Percentiles rank a stretch among this genome's conserved stretches.
Evolutionary conservation across 2,329 filamentous ascomycete genomes (phyloP).

Genomic region (Harringtonia aguacate): DNA sequence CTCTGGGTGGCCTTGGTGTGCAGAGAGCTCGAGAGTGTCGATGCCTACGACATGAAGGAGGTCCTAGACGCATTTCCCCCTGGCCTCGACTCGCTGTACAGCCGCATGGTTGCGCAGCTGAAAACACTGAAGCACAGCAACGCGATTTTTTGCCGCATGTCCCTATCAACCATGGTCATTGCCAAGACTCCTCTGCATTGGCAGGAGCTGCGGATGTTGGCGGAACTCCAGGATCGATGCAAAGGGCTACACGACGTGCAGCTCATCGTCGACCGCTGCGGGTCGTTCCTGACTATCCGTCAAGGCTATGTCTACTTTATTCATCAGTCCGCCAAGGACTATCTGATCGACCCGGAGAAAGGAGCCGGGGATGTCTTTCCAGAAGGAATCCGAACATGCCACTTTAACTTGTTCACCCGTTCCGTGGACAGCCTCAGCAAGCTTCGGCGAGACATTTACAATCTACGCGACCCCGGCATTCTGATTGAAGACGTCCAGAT

Average conservation of each 20-base stretch:
- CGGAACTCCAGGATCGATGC: not conserved
- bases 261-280: constrained; percentile 22
- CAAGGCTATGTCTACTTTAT: constrained; percentile 22
- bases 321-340: constrained; percentile 33
- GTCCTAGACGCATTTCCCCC: constrained; percentile 18
- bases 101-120: constrained; percentile 12
- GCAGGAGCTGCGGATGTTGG: constrained; percentile 2
- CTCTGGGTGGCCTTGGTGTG: constrained; percentile 32
- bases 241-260: constrained; percentile 10
- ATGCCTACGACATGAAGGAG: constrained; percentile 10
- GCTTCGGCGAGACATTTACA: constrained; percentile 25
- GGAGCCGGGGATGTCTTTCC: constrained; percentile 18
- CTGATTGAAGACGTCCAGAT: constrained; percentile 13
- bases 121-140: too few relatives aligned
- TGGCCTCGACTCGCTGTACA: constrained; percentile 25
- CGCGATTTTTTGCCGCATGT: too few relatives aligned
- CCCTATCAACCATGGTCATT: too few relatives aligned
- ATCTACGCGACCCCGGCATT: constrained; percentile 14
- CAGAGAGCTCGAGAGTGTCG: constrained; percentile 12
- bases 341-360: constrained; percentile 14
- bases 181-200: too few relatives aligned
- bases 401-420: constrained; percentile 20
- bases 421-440: constrained; percentile 22
- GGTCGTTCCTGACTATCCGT: constrained; percentile 27
- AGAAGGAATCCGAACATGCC: constrained; percentile 13